Conservation (phyloP, 768 basidiomycete genomes). For the Phaeotremella fagi region DNA sequence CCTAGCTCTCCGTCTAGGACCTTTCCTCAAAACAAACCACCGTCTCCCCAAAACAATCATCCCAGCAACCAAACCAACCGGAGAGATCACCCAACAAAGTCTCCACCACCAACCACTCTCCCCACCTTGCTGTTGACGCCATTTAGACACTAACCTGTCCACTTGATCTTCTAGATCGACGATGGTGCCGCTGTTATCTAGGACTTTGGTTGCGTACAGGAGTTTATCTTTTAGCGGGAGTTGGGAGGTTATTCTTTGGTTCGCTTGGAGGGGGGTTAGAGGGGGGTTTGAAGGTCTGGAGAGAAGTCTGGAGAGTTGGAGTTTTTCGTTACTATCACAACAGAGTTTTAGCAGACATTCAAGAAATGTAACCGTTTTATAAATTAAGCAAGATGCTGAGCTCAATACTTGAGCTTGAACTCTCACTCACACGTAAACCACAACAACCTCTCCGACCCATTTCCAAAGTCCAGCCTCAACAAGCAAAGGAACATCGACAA, state of each 20-base stretch:
- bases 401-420: too few species aligned
- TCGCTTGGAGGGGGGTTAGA: conserved; percentile 61
- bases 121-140: conserved; percentile 43
- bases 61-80: conserved; percentile 49
- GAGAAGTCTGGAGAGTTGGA: conserved; percentile 80
- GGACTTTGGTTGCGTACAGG: conserved; percentile 72
- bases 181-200: conserved; percentile 80
- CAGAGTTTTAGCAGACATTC: too few species aligned
- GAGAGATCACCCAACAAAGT: conserved; percentile 54
- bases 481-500: conserved; percentile 86
- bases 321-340: conserved; percentile 62
- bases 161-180: conserved; percentile 62
- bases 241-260: conserved; percentile 71
- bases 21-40: conserved; percentile 24
- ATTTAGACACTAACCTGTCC: conserved; percentile 51
- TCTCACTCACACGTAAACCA: conserved; percentile 85
- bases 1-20: conserved; percentile 28
- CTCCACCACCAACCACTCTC: conserved; percentile 50
- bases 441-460: conserved; percentile 74
- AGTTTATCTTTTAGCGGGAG: conserved; percentile 73
- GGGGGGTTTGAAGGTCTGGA: conserved; percentile 53
- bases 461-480: conserved; percentile 83
- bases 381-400: not conserved
- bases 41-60: conserved; percentile 25
- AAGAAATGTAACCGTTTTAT: conserved; percentile 27